Conservation (phyloP, 768 basidiomycete genomes). For the Pholiota conissans region DNA sequence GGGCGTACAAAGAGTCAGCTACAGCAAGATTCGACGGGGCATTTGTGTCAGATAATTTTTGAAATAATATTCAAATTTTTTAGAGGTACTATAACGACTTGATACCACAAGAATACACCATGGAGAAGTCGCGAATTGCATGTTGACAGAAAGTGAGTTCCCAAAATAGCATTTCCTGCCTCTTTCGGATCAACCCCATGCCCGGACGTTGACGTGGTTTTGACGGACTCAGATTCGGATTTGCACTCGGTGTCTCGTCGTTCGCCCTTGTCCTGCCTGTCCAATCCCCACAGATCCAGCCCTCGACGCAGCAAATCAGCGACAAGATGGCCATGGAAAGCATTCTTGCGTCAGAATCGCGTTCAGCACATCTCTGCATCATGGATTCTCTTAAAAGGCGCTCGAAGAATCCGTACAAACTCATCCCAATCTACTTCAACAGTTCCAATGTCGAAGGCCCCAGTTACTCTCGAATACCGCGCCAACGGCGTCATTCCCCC, state of each 20-base stretch:
- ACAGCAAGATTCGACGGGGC: too few relatives aligned
- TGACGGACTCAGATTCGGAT: background rate
- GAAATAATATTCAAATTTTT: too few relatives aligned
- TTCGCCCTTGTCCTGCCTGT: background rate
- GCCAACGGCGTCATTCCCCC: slow-evolving; percentile 19
- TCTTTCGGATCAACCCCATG: background rate
- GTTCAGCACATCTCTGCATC: too few relatives aligned
- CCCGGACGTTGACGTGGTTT: background rate
- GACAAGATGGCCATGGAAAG: too few relatives aligned
- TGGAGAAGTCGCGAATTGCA: background rate
- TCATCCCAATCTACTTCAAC: background rate
- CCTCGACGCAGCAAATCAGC: too few relatives aligned
- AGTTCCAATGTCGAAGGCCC: background rate
- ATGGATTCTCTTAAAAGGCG: background rate
- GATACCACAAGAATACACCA: background rate
- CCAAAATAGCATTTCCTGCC: background rate
- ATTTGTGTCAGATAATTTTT: too few relatives aligned
- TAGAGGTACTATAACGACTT: too few relatives aligned
- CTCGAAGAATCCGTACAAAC: background rate
- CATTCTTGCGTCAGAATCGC: too few relatives aligned
- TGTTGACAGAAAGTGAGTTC: background rate
- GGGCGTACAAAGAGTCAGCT: too few relatives aligned
- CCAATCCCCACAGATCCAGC: too few relatives aligned
- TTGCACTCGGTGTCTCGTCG: background rate
- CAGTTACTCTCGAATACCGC: background rate